A percentile compares a stretch with the other conserved stretches of the same genome.
Evolutionary conservation across 306 rosid genomes (phyloP).

Genomic region (Cicer bijugum): DNA sequence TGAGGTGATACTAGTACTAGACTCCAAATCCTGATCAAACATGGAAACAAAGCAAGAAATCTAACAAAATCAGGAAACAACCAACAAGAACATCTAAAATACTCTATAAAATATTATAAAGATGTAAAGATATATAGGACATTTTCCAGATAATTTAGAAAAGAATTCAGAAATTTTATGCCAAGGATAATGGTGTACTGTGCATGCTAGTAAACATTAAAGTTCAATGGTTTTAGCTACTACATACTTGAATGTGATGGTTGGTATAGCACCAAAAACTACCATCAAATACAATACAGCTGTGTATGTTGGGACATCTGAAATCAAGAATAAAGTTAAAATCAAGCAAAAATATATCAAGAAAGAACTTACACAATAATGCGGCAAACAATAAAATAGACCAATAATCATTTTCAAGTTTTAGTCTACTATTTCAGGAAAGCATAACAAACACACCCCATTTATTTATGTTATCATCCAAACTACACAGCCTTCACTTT

Average conservation of each 20-base stretch:
- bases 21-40: constrained; percentile 11
- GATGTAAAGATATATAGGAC: not conserved
- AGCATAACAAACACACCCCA: constrained; percentile 31
- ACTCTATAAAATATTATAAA: not conserved
- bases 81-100: constrained; percentile 14
- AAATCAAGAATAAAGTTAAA: constrained; percentile 43
- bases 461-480: not conserved
- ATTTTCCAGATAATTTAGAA: constrained; percentile 14
- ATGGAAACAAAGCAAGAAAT: constrained; percentile 21
- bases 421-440: constrained; percentile 14
- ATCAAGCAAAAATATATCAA: constrained; percentile 25
- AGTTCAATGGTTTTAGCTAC: constrained; percentile 28
- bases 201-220: constrained; percentile 22
- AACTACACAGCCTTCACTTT: constrained; percentile 30
- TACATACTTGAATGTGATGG: constrained; percentile 77
- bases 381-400: constrained; percentile 16
- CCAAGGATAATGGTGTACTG: constrained; percentile 10
- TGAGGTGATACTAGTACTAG: constrained; percentile 7
- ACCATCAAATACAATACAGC: constrained; percentile 67
- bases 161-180: constrained; percentile 5
- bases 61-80: constrained; percentile 12
- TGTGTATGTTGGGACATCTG: constrained; percentile 65
- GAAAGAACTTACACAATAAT: constrained; percentile 22
- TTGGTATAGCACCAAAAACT: constrained; percentile 77
- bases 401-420: constrained; percentile 28